Conservation (phyloP, 345 rosid genomes). For the Arabidopsis arenosa region DNA sequence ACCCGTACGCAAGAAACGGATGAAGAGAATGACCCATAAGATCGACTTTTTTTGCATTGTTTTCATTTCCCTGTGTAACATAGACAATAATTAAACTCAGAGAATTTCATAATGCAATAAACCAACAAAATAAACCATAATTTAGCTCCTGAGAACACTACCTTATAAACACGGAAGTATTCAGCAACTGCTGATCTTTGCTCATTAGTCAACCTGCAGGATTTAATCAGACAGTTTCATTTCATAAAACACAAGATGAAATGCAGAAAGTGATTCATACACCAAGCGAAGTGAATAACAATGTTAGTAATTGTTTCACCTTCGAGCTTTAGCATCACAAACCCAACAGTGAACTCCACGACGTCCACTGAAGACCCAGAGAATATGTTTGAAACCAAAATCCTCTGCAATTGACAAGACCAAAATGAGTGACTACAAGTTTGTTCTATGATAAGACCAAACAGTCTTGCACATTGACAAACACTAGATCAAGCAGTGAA, state of each 20-base stretch:
- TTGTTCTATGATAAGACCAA: background rate
- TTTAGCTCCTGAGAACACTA: constrained; percentile 35
- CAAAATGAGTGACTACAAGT: constrained; percentile 10
- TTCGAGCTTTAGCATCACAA: constrained; percentile 92
- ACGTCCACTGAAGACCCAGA: constrained; percentile 95
- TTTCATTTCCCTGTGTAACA: constrained; percentile 76
- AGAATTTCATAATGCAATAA: background rate
- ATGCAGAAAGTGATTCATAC: constrained; percentile 5
- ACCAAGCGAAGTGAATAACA: background rate
- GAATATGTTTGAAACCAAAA: constrained; percentile 88
- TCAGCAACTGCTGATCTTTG: constrained; percentile 92
- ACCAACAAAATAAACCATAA: background rate
- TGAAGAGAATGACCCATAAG: constrained; percentile 73
- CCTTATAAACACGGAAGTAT: constrained; percentile 87
- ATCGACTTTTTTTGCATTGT: constrained; percentile 73
- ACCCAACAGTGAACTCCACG: constrained; percentile 99
- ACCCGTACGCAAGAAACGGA: constrained; percentile 87
- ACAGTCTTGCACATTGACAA: constrained; percentile 11
- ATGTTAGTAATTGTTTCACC: constrained; percentile 51
- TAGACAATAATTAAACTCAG: constrained; percentile 23
- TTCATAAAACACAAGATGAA: background rate
- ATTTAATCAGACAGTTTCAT: constrained; percentile 14
- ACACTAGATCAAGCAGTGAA: background rate
- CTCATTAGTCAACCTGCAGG: constrained; percentile 80
- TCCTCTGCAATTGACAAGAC: constrained; percentile 63